Base-by-base conservation (phyloP, 805 yeast genomes). In the Candida parachauliodes region DNA sequence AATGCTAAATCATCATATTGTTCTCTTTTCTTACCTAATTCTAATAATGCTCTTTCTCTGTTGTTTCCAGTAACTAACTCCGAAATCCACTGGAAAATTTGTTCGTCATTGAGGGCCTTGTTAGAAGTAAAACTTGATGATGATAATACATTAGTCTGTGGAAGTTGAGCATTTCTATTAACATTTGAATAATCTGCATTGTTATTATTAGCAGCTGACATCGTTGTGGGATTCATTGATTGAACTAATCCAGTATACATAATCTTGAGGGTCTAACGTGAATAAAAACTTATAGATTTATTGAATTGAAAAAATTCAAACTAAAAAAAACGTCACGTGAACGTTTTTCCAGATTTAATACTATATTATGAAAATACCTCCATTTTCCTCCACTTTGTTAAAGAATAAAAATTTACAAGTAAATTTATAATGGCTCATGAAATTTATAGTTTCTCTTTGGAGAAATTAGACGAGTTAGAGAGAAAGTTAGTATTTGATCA, bases 1-100 rank as follows among this genome's bases (percentile, higher is more conserved):
- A 88, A 60, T 0, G 98, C 98, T 41, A 91, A 71, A 57, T 91
- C 98, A 41, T 88, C 97, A 55, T 86, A 91, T 54, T 88, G 88
- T 55, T 91, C 98, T 45, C 98, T 73, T 54, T 89, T 89, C 56
- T 93, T 87, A 8, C 98, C 97, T 31, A 91, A 69, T 57, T 89
- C 97, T 47, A 89, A 65, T 37, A 91, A 69, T 2, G 98, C 98
- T 52, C 91, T 87, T 52, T 93, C 98, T 51, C 94, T 80, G 51
- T 85, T 85, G 19, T 89, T 85, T 1, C 97, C 97, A 42, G 88
- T 82, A 26, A 88, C 88, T 36, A 91, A 70, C 58, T 93, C 96
- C 18, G 83, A 74, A 31, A 93, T 85, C 96, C 96, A 88, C 43
- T 81, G 81, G 57, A 81, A 87, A 5, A 91, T 91, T 51, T 86